These are phyloP conservation scores for Triticum urartu DNA, from an alignment of 176 grass and related monocot genomes.

Conservation along the genomic window DNA sequence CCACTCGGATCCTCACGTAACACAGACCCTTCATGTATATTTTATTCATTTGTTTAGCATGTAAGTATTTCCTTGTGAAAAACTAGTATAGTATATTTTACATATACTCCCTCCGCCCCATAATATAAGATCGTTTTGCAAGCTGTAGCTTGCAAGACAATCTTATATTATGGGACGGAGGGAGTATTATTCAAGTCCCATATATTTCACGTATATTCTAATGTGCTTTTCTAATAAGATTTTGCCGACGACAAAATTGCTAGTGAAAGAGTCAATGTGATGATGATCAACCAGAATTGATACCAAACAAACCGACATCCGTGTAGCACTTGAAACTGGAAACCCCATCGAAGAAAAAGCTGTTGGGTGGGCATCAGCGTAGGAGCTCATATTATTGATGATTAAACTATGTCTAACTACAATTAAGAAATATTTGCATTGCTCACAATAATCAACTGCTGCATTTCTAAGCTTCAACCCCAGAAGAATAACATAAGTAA, in stretches of 20 bases:
- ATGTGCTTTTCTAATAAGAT: background rate
- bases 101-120: background rate
- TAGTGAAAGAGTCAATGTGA: background rate
- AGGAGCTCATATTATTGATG: background rate
- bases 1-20: background rate
- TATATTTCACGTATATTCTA: background rate
- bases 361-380: background rate
- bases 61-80: background rate
- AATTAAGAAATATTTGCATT: constrained; percentile 1
- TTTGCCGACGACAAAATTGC: background rate
- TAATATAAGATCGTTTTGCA: too few species aligned
- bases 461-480: constrained; percentile 16
- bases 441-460: background rate
- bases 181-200: background rate
- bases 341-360: background rate
- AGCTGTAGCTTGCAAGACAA: too few species aligned
- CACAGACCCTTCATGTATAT: background rate
- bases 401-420: constrained; percentile 5
- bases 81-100: background rate
- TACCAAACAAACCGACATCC: background rate
- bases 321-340: background rate
- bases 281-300: constrained; percentile 7
- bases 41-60: background rate
- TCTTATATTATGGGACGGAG: too few species aligned
- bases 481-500: background rate